Evolutionary conservation across 2,329 filamentous ascomycete genomes (phyloP).

Genomic region (Bretziella fagacearum): DNA sequence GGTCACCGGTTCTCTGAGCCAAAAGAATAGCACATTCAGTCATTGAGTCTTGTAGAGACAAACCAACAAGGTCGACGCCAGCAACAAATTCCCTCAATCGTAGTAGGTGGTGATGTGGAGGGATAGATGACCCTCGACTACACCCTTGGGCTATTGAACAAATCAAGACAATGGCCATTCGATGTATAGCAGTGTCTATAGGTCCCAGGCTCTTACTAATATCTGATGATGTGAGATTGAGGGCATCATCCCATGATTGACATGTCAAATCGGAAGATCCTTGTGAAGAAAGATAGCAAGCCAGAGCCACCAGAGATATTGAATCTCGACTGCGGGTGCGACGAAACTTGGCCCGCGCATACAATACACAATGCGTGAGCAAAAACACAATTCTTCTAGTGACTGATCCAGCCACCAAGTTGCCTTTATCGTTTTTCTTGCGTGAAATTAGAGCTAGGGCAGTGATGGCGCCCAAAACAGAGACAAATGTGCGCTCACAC

Average conservation of each 20-base stretch:
- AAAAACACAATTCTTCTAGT: conserved; percentile 9
- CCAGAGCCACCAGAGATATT: conserved; percentile 6
- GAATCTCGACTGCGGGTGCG: conserved; percentile 8
- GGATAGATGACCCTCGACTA: conserved; percentile 25
- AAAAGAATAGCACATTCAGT: conserved; percentile 33
- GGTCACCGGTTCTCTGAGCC: conserved; percentile 34
- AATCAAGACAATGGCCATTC: conserved; percentile 24
- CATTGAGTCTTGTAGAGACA: conserved; percentile 24
- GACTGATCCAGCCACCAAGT: neutral
- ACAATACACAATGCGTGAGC: conserved; percentile 5
- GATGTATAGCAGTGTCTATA: conserved; percentile 17
- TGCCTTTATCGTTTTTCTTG: neutral
- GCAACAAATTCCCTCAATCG: conserved; percentile 27
- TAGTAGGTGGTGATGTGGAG: conserved; percentile 24
- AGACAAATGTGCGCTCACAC: conserved; percentile 10
- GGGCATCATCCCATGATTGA: neutral
- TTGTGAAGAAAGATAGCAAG: conserved; percentile 4
- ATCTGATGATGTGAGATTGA: neutral
- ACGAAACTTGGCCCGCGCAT: conserved; percentile 1
- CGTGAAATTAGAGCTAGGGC: conserved; percentile 6
- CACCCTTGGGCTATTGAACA: conserved; percentile 32
- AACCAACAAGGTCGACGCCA: conserved; percentile 20
- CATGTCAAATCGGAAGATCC: neutral
- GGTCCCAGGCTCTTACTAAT: neutral
- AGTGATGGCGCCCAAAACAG: conserved; percentile 9